phyloP scores from a whole-genome alignment of 2,329 filamentous ascomycete species.

The Leptographium radiaticola region DNA sequence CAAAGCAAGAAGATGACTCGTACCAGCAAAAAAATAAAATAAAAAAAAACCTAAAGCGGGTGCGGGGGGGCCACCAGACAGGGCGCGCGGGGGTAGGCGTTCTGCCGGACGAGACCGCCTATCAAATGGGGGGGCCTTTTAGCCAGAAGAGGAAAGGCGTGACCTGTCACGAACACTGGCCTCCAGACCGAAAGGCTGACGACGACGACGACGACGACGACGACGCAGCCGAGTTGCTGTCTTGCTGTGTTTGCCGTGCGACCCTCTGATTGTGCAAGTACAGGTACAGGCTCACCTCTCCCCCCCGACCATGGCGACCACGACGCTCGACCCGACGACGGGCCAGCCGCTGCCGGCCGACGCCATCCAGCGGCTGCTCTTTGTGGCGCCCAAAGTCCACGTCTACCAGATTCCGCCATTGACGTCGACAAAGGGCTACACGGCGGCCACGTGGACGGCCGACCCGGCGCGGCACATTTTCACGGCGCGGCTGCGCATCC shows the following conservation, averaged over 20 bases:
- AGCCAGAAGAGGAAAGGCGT: not conserved
- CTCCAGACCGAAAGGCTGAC: not conserved
- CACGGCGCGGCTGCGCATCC: conserved; percentile 64
- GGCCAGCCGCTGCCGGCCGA: conserved; percentile 54
- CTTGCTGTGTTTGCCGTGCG: too few relatives aligned
- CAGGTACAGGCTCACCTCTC: too few relatives aligned
- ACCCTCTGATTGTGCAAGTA: too few relatives aligned
- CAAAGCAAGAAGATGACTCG: too few relatives aligned
- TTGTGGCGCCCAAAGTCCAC: conserved; percentile 61
- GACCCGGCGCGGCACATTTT: conserved; percentile 67
- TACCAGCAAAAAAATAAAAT: too few relatives aligned
- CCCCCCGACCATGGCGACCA: conserved; percentile 34
- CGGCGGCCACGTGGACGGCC: conserved; percentile 63
- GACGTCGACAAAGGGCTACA: conserved; percentile 65
- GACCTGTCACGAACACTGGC: not conserved
- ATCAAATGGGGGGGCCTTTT: not conserved
- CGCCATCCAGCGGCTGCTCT: conserved; percentile 76
- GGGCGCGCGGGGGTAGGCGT: not conserved
- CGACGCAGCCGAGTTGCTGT: too few relatives aligned
- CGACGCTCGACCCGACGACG: conserved; percentile 56
- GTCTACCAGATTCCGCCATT: conserved; percentile 81
- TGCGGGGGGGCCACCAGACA: too few relatives aligned
- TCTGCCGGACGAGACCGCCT: conserved; percentile 9
- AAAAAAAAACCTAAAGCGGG: too few relatives aligned
- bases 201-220: too few relatives aligned